These are phyloP conservation scores for Eimeria maxima DNA, from an alignment of 169 alveolate species.

Conservation along the genomic window DNA sequence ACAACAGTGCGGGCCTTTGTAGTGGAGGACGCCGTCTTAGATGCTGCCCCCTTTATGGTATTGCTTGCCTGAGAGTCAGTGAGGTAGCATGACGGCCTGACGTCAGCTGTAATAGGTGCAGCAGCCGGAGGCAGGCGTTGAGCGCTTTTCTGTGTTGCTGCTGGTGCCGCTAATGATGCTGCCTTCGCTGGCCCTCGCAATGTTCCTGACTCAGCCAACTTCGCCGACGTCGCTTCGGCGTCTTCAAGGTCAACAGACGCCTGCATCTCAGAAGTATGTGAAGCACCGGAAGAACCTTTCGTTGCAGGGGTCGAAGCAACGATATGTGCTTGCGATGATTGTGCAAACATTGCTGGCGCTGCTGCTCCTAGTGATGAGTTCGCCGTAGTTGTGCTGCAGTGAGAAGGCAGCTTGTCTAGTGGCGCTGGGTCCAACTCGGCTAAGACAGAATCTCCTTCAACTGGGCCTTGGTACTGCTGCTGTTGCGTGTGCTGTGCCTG, in stretches of 20 bases:
- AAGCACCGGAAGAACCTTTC: background rate
- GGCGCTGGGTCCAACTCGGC: background rate
- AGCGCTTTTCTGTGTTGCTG: background rate
- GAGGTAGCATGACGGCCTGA: background rate
- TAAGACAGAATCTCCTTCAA: background rate
- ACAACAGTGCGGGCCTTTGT: constrained; percentile 25
- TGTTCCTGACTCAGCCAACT: background rate
- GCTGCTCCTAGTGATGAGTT: constrained; percentile 1
- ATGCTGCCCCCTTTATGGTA: background rate
- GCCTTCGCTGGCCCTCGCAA: background rate
- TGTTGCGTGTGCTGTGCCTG: constrained; percentile 51
- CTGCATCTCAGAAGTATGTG: background rate
- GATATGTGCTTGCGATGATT: background rate
- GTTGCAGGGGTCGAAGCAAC: background rate
- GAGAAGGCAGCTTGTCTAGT: background rate
- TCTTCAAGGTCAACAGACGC: background rate
- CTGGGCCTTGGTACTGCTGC: constrained; percentile 16
- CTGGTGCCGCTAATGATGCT: background rate
- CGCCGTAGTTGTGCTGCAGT: background rate
- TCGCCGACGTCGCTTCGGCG: background rate
- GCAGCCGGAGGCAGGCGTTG: background rate
- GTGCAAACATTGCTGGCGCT: background rate
- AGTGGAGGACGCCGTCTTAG: background rate
- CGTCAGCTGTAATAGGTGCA: background rate
- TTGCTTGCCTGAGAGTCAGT: background rate